Conservation (phyloP, 2,329 filamentous ascomycete species). For the Alternaria triticina region DNA sequence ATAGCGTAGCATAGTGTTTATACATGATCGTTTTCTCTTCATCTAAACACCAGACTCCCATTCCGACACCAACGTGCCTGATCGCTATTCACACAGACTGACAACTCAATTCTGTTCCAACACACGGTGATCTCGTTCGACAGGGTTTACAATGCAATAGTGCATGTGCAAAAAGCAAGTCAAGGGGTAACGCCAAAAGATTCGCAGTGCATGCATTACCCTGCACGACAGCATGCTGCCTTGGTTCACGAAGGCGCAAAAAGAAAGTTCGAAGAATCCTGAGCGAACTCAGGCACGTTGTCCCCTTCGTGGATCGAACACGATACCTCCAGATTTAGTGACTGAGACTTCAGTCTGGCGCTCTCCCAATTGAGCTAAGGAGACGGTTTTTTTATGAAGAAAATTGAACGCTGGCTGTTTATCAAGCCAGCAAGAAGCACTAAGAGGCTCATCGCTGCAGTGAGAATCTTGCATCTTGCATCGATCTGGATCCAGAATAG, state of each 20-base stretch:
- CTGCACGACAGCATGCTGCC: not conserved
- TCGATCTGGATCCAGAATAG: not conserved
- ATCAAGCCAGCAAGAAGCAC: accelerated
- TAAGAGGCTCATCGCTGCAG: not conserved
- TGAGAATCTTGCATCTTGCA: not conserved
- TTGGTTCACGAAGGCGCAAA: not conserved
- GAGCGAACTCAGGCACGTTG: conserved; percentile 21
- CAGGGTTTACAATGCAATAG: not conserved
- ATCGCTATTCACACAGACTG: not conserved
- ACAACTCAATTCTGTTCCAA: not conserved
- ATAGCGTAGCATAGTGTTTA: not conserved
- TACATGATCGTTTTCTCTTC: not conserved
- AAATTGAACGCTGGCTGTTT: accelerated
- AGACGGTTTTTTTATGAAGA: conserved; percentile 17
- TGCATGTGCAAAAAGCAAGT: not conserved
- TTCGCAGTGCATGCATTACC: not conserved
- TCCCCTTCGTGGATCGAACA: conserved; percentile 41
- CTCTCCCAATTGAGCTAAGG: conserved; percentile 43
- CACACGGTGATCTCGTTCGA: not conserved
- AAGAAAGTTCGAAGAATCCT: conserved; percentile 20
- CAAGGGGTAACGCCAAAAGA: not conserved
- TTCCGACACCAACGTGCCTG: not conserved
- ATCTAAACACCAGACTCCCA: not conserved
- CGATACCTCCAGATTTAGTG: conserved; percentile 41
- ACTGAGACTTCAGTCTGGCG: conserved; percentile 41